A percentile compares a stretch with the other conserved stretches of the same genome.
Conservation (phyloP, 768 basidiomycete species). For the Mycena latifolia region DNA sequence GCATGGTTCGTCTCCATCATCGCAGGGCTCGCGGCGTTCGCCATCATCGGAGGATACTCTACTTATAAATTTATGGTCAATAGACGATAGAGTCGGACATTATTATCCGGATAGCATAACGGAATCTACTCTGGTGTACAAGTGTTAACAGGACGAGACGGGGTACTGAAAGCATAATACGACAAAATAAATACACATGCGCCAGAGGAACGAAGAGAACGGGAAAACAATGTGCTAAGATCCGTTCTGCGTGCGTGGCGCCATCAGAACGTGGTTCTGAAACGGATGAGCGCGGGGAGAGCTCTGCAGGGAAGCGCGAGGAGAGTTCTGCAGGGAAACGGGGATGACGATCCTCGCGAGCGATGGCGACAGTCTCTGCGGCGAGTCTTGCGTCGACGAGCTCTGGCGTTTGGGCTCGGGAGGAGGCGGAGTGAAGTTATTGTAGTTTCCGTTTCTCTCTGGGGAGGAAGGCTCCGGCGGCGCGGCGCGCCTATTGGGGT, state of each 20-base stretch:
- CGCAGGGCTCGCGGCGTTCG: slow-evolving; percentile 83
- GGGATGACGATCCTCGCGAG: slow-evolving; percentile 35
- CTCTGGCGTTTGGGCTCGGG: slow-evolving; percentile 17
- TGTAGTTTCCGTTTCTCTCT: slow-evolving; percentile 21
- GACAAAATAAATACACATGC: slow-evolving; percentile 30
- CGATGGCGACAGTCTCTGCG: slow-evolving; percentile 34
- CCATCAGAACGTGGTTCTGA: slow-evolving; percentile 25
- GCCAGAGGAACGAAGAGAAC: slow-evolving; percentile 5
- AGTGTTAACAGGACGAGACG: slow-evolving; percentile 7
- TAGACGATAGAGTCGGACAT: slow-evolving; percentile 38
- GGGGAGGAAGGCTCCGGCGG: slow-evolving; percentile 17
- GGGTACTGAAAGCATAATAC: slow-evolving; percentile 23
- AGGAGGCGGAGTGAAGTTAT: slow-evolving; percentile 14
- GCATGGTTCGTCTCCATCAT: slow-evolving; percentile 94
- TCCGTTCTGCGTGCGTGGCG: slow-evolving; percentile 6
- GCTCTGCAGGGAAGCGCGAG: slow-evolving; percentile 13
- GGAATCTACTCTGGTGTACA: slow-evolving; percentile 29
- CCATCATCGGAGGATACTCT: slow-evolving; percentile 82
- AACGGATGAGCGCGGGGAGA: slow-evolving; percentile 27
- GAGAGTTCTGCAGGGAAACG: slow-evolving; percentile 12
- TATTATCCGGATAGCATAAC: slow-evolving; percentile 30
- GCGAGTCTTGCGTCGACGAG: slow-evolving; percentile 30
- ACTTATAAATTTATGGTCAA: slow-evolving; percentile 83
- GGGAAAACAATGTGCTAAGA: neutral
- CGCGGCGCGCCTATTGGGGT: slow-evolving; percentile 32